A percentile compares a stretch with the other conserved stretches of the same genome.
Evolutionary conservation across 768 basidiomycete species (phyloP).

Genomic region (Leucocoprinus birnbaumii): DNA sequence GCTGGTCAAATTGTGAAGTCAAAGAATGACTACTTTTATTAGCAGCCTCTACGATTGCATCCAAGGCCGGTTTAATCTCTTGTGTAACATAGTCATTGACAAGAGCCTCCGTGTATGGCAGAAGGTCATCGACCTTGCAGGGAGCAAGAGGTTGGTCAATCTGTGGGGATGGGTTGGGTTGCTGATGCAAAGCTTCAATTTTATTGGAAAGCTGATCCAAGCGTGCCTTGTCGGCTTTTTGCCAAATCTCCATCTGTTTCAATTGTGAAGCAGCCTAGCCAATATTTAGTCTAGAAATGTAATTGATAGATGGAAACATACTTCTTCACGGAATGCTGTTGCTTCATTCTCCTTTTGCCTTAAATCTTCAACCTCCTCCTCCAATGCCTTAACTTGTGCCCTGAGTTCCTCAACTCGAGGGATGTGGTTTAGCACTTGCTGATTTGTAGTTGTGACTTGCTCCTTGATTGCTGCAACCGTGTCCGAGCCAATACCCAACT

Average conservation of each 20-base stretch:
- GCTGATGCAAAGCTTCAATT: constrained; percentile 7
- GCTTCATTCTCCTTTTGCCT: constrained; percentile 38
- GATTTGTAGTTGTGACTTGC: constrained; percentile 6
- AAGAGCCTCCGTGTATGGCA: constrained; percentile 7
- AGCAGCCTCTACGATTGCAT: constrained; percentile 20
- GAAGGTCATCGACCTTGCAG: constrained; percentile 12
- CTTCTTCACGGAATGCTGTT: constrained; percentile 26
- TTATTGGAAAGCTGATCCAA: constrained; percentile 18
- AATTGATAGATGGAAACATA: background rate
- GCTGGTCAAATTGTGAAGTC: constrained; percentile 22
- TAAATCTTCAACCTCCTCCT: constrained; percentile 25
- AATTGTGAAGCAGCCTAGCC: constrained; percentile 4
- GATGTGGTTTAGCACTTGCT: background rate
- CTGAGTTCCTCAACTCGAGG: constrained; percentile 12
- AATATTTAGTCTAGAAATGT: background rate
- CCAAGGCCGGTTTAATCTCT: constrained; percentile 23
- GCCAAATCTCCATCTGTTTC: constrained; percentile 9
- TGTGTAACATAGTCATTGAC: constrained; percentile 15
- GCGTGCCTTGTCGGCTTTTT: constrained; percentile 12
- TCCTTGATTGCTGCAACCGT: background rate
- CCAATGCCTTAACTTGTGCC: constrained; percentile 20
- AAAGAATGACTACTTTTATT: constrained; percentile 20
- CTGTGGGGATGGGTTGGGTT: background rate
- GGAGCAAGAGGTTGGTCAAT: background rate
- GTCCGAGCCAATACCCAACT: constrained; percentile 1